phyloP scores from a whole-genome alignment of 371 early-diverging fungal species.

The Gilbertella persicaria region DNA sequence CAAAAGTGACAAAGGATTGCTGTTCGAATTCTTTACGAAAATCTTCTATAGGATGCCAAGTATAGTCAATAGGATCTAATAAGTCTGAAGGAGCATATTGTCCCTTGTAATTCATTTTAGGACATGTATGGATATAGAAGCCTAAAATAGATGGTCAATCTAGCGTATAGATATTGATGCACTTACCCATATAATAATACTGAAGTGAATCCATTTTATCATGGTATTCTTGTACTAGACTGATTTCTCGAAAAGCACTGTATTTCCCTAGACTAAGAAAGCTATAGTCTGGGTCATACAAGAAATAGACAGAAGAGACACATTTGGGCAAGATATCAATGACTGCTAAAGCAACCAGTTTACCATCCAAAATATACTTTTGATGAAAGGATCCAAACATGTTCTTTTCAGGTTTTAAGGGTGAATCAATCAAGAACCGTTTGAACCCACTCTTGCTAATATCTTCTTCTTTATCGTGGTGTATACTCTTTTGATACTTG shows the following conservation, averaged over 20 bases:
- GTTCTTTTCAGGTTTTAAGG: conserved; percentile 44
- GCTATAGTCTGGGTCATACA: conserved; percentile 85
- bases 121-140: conserved; percentile 86
- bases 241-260: conserved; percentile 82
- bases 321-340: conserved; percentile 89
- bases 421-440: conserved; percentile 78
- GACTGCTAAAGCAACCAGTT: conserved; percentile 85
- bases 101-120: conserved; percentile 94
- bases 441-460: conserved; percentile 55
- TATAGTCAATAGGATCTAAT: conserved; percentile 60
- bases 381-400: conserved; percentile 86
- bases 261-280: conserved; percentile 81
- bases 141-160: conserved; percentile 42
- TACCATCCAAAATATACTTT: conserved; percentile 76
- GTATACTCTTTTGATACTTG: conserved; percentile 81
- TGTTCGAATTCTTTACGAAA: conserved; percentile 17
- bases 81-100: conserved; percentile 84
- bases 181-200: conserved; percentile 87
- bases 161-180: background rate
- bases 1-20: conserved; percentile 19
- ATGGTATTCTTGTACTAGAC: conserved; percentile 45
- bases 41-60: conserved; percentile 37
- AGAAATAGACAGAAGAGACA: conserved; percentile 91
- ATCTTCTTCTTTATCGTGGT: conserved; percentile 69
- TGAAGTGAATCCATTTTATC: conserved; percentile 33